phyloP scores from a whole-genome alignment of 2,329 filamentous ascomycete species.

The Bipolaris zeicola region DNA sequence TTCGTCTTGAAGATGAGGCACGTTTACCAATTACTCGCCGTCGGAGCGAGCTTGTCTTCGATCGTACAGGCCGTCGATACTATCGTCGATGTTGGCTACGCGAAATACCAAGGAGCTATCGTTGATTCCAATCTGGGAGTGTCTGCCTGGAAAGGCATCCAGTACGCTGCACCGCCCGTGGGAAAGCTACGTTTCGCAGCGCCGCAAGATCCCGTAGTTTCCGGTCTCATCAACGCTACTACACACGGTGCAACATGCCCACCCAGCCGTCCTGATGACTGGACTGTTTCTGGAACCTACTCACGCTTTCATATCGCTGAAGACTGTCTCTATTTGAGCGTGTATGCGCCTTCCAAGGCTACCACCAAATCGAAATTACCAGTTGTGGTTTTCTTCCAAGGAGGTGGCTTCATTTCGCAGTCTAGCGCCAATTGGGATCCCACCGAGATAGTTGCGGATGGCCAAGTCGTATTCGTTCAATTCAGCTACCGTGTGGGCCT shows the following conservation, averaged over 20 bases:
- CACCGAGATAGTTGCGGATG: constrained; percentile 64
- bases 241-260: constrained; percentile 48
- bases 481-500: constrained; percentile 79
- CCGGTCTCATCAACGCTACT: constrained; percentile 18
- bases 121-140: constrained; percentile 58
- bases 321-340: constrained; percentile 72
- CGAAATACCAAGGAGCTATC: constrained; percentile 64
- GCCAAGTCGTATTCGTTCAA: constrained; percentile 70
- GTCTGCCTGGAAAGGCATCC: constrained; percentile 73
- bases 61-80: constrained; percentile 38
- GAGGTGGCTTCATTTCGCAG: constrained; percentile 56
- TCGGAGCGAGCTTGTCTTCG: constrained; percentile 3
- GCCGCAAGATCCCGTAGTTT: constrained; percentile 54
- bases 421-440: constrained; percentile 62
- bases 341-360: constrained; percentile 64
- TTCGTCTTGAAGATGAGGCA: constrained; percentile 3
- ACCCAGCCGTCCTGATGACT: constrained; percentile 28
- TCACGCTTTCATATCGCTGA: constrained; percentile 52
- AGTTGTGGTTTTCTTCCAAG: constrained; percentile 65
- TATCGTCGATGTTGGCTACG: constrained; percentile 67
- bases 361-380: constrained; percentile 61
- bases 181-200: constrained; percentile 69
- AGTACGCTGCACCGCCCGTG: constrained; percentile 72
- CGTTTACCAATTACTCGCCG: constrained; percentile 2
- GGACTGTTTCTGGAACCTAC: constrained; percentile 18